A percentile compares a stretch with the other conserved stretches of the same genome.
Evolutionary conservation across 441 rosid genomes (phyloP).

Genomic region (Eugenia klotzschiana): DNA sequence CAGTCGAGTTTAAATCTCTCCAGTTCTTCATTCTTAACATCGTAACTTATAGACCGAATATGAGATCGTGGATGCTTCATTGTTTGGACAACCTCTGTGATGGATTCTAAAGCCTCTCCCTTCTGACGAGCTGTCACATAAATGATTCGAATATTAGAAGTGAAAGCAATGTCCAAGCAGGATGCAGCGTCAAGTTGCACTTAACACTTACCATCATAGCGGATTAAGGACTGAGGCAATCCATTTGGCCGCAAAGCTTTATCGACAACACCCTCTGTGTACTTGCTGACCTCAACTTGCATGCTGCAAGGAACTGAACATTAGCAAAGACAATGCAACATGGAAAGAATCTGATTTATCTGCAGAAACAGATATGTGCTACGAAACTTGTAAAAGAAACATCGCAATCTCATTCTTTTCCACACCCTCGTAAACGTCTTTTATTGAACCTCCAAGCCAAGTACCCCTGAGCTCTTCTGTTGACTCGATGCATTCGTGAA

Average conservation of each 20-base stretch:
- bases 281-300: conserved; percentile 98
- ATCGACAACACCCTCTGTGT: conserved; percentile 75
- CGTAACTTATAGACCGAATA: conserved; percentile 18
- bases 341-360: neutral
- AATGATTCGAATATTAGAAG: neutral
- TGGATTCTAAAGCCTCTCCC: conserved; percentile 61
- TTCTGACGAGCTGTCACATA: conserved; percentile 62
- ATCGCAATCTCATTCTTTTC: neutral
- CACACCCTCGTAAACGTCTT: neutral
- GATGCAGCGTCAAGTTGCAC: neutral
- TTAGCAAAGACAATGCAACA: neutral
- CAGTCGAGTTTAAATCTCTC: conserved; percentile 25
- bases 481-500: neutral
- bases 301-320: conserved; percentile 34
- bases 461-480: neutral
- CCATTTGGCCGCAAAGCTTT: conserved; percentile 86
- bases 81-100: conserved; percentile 80
- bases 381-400: neutral
- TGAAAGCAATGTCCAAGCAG: neutral
- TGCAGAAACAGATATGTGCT: neutral
- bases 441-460: neutral
- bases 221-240: conserved; percentile 67
- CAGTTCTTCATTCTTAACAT: conserved; percentile 8
- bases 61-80: conserved; percentile 46
- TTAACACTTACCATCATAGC: conserved; percentile 61